Conservation (phyloP, 176 grass and related monocot genomes). For the Aegilops longissima region DNA sequence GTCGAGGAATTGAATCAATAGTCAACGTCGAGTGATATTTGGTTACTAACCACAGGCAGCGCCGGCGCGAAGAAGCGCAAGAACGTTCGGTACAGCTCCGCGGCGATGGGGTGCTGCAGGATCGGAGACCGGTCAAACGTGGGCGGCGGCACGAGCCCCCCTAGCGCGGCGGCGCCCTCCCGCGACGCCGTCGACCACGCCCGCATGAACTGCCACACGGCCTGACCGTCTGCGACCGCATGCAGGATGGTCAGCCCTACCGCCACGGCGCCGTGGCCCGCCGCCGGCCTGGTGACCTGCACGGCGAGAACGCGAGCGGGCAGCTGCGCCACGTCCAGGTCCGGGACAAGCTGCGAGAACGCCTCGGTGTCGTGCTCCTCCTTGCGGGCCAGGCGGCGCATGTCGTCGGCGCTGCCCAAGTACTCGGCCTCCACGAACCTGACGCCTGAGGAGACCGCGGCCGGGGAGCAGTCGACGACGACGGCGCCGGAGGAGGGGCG, state of each 20-base stretch:
- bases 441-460: constrained; percentile 1
- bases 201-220: constrained; percentile 50
- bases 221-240: constrained; percentile 39
- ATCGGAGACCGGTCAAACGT: constrained; percentile 40
- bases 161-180: background rate
- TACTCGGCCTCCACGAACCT: constrained; percentile 43
- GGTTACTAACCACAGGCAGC: constrained; percentile 14
- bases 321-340: background rate
- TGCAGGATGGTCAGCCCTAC: constrained; percentile 43
- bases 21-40: background rate
- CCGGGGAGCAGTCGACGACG: constrained; percentile 33
- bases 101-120: constrained; percentile 15
- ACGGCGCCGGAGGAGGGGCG: background rate
- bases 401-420: constrained; percentile 19
- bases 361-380: constrained; percentile 36
- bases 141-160: background rate
- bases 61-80: constrained; percentile 18
- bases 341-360: constrained; percentile 42
- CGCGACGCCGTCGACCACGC: constrained; percentile 42
- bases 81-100: background rate
- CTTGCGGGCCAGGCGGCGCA: constrained; percentile 14
- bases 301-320: constrained; percentile 10
- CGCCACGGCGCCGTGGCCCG: background rate
- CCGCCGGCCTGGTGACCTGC: constrained; percentile 10
- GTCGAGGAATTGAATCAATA: background rate